Conservation (phyloP, 148 eudicot genomes). For the Polygonum aviculare region DNA sequence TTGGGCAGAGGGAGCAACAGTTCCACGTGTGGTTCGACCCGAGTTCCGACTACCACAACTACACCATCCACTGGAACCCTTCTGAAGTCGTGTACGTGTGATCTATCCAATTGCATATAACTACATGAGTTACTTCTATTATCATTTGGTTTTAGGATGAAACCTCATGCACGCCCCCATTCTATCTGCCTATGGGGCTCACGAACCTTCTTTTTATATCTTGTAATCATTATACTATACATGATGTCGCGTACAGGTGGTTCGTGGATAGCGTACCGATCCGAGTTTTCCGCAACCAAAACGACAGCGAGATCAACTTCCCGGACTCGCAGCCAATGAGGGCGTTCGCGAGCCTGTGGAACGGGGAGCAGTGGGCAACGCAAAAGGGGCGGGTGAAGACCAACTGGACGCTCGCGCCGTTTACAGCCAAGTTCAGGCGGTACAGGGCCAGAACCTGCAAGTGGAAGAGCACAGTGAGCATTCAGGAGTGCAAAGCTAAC, state of each 20-base stretch:
- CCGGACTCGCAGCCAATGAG: background rate
- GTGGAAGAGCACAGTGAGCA: background rate
- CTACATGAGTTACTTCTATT: too few relatives aligned
- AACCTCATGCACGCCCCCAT: too few relatives aligned
- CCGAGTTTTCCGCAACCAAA: background rate
- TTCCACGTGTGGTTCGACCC: background rate
- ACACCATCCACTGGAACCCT: constrained; percentile 4
- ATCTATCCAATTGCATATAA: too few relatives aligned
- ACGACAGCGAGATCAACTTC: background rate
- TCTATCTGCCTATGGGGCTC: too few relatives aligned
- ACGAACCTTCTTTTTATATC: too few relatives aligned
- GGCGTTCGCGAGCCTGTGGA: background rate
- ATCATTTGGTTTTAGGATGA: too few relatives aligned
- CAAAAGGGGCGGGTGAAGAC: background rate
- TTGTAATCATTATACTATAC: too few relatives aligned
- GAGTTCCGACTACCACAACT: background rate
- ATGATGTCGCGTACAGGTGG: background rate
- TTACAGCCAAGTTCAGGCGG: background rate
- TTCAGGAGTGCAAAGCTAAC: background rate
- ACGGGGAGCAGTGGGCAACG: background rate
- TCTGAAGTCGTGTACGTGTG: background rate
- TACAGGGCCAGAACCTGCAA: background rate
- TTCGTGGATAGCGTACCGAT: background rate
- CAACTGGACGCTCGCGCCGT: background rate
- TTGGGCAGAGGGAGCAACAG: background rate